Evolutionary conservation across 805 yeast species (phyloP), one percentile per base, ranked within the genome.

Genomic region (Wickerhamomyces bisporus): DNA sequence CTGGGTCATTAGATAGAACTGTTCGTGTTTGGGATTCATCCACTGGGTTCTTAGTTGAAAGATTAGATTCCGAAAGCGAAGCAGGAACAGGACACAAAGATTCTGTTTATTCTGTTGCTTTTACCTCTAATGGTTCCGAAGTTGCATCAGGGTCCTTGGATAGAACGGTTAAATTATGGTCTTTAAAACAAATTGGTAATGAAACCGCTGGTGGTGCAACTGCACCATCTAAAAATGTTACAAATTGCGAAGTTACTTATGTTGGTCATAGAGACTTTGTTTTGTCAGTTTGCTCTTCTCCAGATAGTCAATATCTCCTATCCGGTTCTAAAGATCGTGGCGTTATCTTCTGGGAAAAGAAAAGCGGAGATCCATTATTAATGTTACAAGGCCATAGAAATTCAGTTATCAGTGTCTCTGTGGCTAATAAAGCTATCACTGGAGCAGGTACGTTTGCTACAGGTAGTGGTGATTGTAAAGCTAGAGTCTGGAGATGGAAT

Each of bases 311-410:
- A 60, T 91, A 86, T 70, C 84, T 91, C 40, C 71, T 91, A 40
- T 85, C 95, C 1, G 98, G 98, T 38, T 87, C 96, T 24, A 91
- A 91, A 63, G 98, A 91, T 68, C 81, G 97, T 54, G 96, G 97
- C 38, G 96, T 91, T 39, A 84, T 89, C 45, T 84, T 91, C 69
- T 91, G 98, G 98, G 96, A 91, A 60, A 89, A 89, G 52, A 69
- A 72, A 32, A 77, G 89, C 12, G 96, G 96, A 45, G 89, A 86
- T 62, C 95, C 96, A 38, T 78, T 87, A 62, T 73, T 91, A 57
- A 87, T 89, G 96, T 73, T 93, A 53, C 97, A 88, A 68, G 98
- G 98, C 26, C 98, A 91, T 63, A 80, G 93, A 60, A 91, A 91
- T 68, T 85, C 95, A 9, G 98, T 93, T 34, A 91, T 91, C 50